These are phyloP conservation scores for Didymella exigua DNA, from an alignment of 2,329 filamentous ascomycete species.

Conservation along the genomic window DNA sequence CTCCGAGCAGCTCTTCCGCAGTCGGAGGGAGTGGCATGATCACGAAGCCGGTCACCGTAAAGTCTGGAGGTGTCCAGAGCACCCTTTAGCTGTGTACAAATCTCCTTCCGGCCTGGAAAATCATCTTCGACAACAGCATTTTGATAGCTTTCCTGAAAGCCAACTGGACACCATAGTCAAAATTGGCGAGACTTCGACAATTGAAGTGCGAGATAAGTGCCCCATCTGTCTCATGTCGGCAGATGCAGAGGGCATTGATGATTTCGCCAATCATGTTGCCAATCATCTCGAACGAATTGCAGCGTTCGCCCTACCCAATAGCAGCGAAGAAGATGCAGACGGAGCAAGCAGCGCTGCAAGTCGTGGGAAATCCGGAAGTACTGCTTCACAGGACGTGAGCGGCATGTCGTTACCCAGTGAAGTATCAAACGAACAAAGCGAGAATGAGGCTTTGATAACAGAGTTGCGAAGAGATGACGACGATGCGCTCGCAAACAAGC, in stretches of 20 bases:
- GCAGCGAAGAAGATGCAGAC: constrained; percentile 35
- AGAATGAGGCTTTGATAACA: not conserved
- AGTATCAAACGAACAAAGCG: constrained; percentile 8
- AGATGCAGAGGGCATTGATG: constrained; percentile 29
- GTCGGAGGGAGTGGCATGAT: constrained; percentile 46
- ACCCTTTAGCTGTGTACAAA: constrained; percentile 37
- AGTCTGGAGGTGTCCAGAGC: constrained; percentile 46
- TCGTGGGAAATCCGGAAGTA: constrained; percentile 28
- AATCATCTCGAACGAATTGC: constrained; percentile 47
- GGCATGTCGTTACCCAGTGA: constrained; percentile 26
- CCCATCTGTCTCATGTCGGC: constrained; percentile 40
- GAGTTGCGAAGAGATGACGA: not conserved
- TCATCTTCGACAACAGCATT: constrained; percentile 41
- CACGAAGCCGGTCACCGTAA: constrained; percentile 47
- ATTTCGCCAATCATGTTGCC: constrained; percentile 44
- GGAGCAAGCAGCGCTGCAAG: constrained; percentile 42
- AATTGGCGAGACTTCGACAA: constrained; percentile 40
- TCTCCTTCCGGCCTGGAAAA: constrained; percentile 31
- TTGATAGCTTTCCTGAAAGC: constrained; percentile 35
- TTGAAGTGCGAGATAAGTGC: constrained; percentile 39
- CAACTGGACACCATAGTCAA: constrained; percentile 40
- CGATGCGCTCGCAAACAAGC: not conserved
- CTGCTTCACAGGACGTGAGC: constrained; percentile 26
- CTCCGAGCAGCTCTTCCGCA: constrained; percentile 39
- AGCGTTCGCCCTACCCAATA: constrained; percentile 41